Conservation (phyloP, 2,329 filamentous ascomycete genomes). For the Cercospora citrullina region DNA sequence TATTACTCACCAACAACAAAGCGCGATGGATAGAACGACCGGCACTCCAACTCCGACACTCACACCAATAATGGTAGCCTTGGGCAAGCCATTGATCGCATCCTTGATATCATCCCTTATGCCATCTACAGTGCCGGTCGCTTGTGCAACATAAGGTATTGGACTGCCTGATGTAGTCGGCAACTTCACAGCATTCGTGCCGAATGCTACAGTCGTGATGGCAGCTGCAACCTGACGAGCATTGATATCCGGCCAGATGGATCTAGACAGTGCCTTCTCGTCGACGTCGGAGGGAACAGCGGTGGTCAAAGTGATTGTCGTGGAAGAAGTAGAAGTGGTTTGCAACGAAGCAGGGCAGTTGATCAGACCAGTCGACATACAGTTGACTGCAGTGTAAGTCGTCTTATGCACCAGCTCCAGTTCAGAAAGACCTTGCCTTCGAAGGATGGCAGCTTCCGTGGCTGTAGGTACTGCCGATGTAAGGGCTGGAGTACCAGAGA, state of each 20-base stretch:
- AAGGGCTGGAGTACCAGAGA: not conserved
- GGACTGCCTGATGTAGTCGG: not conserved
- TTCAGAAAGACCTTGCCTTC: not conserved
- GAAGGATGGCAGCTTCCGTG: not conserved
- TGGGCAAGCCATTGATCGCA: not conserved
- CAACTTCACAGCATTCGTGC: not conserved
- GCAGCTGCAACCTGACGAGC: not conserved
- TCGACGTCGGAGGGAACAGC: not conserved
- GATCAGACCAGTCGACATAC: not conserved
- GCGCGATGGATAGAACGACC: not conserved
- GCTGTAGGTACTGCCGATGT: not conserved
- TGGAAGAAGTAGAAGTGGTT: not conserved
- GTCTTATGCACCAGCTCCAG: not conserved
- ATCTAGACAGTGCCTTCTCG: not conserved
- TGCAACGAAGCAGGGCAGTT: not conserved
- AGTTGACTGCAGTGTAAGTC: not conserved
- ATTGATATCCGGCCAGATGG: not conserved
- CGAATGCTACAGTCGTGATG: not conserved
- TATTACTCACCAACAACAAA: not conserved
- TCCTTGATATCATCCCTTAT: not conserved
- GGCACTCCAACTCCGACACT: not conserved
- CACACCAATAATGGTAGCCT: not conserved
- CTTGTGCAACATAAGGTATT: not conserved
- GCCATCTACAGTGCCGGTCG: not conserved
- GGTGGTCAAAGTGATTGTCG: not conserved